A percentile compares a stretch with the other conserved stretches of the same genome.
These are phyloP conservation scores for Triticum dicoccoides DNA, from an alignment of 176 grass and related monocot genomes.

Conservation along the genomic window DNA sequence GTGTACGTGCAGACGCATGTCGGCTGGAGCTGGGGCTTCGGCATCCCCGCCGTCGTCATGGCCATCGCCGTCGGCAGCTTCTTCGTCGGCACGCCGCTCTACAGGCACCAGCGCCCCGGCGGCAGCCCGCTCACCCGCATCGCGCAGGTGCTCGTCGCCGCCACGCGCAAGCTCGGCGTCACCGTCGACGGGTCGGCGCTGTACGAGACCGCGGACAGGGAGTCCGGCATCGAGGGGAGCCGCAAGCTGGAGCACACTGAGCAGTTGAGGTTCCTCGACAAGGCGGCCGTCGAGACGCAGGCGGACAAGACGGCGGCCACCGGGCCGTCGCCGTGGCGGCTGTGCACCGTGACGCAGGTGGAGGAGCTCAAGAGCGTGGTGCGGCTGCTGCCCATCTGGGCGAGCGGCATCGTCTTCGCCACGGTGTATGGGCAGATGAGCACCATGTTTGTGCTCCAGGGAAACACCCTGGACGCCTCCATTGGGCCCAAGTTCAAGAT, in stretches of 20 bases:
- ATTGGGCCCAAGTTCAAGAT: constrained; percentile 56
- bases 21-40: constrained; percentile 89
- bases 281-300: constrained; percentile 53
- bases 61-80: constrained; percentile 72
- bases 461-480: constrained; percentile 11
- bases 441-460: constrained; percentile 65
- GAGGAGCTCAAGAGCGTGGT: constrained; percentile 40
- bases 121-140: constrained; percentile 80
- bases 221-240: constrained; percentile 72
- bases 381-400: constrained; percentile 56
- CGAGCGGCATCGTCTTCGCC: constrained; percentile 23
- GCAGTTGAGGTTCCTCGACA: constrained; percentile 68
- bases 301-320: background rate
- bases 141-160: constrained; percentile 70
- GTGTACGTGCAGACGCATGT: constrained; percentile 86
- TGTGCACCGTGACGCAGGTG: constrained; percentile 81
- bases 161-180: constrained; percentile 44
- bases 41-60: constrained; percentile 83
- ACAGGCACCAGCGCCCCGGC: constrained; percentile 73
- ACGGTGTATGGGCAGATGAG: constrained; percentile 76
- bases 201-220: constrained; percentile 57
- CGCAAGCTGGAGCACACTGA: constrained; percentile 77
- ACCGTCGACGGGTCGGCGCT: constrained; percentile 29
- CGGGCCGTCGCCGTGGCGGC: constrained; percentile 31
- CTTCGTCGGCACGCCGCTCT: constrained; percentile 71